Base-by-base conservation (phyloP, 805 yeast genomes). In the Millerozyma acaciae region DNA sequence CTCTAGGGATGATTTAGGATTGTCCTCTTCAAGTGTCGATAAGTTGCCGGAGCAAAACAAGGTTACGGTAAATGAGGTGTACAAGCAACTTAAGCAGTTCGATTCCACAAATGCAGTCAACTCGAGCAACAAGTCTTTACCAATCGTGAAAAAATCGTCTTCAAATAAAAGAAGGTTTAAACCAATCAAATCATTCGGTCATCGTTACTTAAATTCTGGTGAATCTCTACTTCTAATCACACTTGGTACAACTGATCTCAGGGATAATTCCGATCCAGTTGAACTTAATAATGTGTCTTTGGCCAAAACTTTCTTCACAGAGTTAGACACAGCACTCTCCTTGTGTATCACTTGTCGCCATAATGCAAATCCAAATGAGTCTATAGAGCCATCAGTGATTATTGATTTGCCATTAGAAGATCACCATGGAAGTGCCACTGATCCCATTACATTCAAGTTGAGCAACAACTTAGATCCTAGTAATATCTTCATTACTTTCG, bases 351-450 rank as follows among this genome's bases (percentile, higher is more conserved):
- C 70, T 4, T 65, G 70, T 44, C 52, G 57, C 32, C 47, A 55
- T 37, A 25, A 23, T 5, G 54, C 52, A 15, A 16, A 23, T 23
- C 35, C 28, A 8, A 55, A 53, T 33, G 43, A 47, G 21, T 50
- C 51, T 10, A 45, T 65, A 8, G 81, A 75, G 36, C 73, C 84
- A 4, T 77, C 84, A 1, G 75, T 75, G 1, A 66, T 81, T 6
- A 53, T 83, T 16, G 96, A 88, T 47, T 65, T 89, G 40, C 97
- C 97, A 2, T 60, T 85, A 26, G 93, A 88, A 49, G 95, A 84
- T 45, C 80, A 75, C 32, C 77, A 74, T 48, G 80, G 80, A 2
- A 62, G 73, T 36, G 76, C 80, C n/a, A 70, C 78, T 3, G 86
- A 79, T 39, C 90, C 95, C 3, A 73, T 90, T 26, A 67, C 80